Conservation (phyloP, 352 stramenopile species). For the Peronospora tabacina region DNA sequence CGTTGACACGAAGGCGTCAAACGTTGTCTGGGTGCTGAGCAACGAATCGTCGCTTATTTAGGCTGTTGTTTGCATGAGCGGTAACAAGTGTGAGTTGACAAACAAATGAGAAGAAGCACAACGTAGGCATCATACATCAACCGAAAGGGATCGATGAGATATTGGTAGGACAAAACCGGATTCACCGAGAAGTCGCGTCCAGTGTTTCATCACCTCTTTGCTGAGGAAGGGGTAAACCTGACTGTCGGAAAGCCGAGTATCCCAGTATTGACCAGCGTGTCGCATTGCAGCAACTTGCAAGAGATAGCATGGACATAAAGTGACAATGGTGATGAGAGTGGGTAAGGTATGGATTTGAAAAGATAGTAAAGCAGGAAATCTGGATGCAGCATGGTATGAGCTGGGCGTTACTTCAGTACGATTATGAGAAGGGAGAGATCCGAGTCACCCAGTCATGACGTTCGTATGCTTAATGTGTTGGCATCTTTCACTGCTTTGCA, state of each 20-base stretch:
- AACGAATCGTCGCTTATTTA: conserved; percentile 83
- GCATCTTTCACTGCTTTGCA: conserved; percentile 1
- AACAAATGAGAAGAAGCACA: conserved; percentile 4
- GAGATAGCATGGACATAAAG: not conserved
- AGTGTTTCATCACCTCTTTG: conserved; percentile 3
- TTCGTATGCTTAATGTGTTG: conserved; percentile 1
- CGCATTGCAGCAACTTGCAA: conserved; percentile 1
- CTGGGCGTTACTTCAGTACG: conserved; percentile 2
- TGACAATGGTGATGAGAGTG: not conserved
- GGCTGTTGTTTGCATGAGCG: conserved; percentile 4
- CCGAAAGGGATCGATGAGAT: conserved; percentile 3
- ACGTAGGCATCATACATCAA: not conserved
- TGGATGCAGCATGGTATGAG: conserved; percentile 6
- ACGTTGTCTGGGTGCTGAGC: conserved; percentile 78
- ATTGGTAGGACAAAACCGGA: conserved; percentile 14
- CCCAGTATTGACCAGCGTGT: not conserved
- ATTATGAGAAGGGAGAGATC: conserved; percentile 2
- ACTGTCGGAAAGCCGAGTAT: not conserved
- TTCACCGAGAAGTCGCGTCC: conserved; percentile 4
- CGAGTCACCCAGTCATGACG: not conserved
- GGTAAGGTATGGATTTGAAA: not conserved
- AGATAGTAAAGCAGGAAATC: conserved; percentile 2
- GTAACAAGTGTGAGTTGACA: conserved; percentile 1
- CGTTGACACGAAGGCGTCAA: conserved; percentile 74
- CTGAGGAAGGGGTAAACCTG: not conserved